Percentiles rank a stretch among this genome's conserved stretches.
These are phyloP conservation scores for Neonectria neomacrospora DNA, from an alignment of 2,329 filamentous ascomycete genomes.

Conservation along the genomic window DNA sequence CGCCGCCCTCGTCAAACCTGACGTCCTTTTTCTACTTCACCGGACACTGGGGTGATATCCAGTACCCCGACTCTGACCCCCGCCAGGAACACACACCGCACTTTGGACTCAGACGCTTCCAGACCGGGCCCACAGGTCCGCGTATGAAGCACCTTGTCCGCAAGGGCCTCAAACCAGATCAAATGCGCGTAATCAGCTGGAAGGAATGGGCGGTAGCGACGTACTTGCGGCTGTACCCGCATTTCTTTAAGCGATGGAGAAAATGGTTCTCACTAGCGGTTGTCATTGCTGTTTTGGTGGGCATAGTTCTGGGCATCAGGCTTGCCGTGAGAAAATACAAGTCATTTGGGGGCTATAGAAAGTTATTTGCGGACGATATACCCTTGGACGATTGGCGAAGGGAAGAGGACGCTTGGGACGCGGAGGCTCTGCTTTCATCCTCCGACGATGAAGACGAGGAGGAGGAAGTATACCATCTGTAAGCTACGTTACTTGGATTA, in stretches of 20 bases:
- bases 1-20: conserved; percentile 37
- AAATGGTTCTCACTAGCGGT: conserved; percentile 42
- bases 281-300: conserved; percentile 24
- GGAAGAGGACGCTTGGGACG: conserved; percentile 32
- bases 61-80: conserved; percentile 47
- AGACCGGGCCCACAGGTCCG: conserved; percentile 48
- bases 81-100: conserved; percentile 46
- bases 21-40: conserved; percentile 51
- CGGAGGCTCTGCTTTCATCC: conserved; percentile 29
- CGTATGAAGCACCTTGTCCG: conserved; percentile 48
- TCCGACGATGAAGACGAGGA: conserved; percentile 32
- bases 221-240: conserved; percentile 49
- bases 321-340: conserved; percentile 24
- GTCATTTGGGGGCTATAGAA: conserved; percentile 34
- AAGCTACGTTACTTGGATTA: neutral
- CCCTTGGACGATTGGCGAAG: conserved; percentile 51
- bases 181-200: conserved; percentile 39
- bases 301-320: conserved; percentile 23
- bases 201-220: conserved; percentile 43
- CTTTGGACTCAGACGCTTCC: conserved; percentile 49
- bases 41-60: conserved; percentile 49
- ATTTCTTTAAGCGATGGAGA: conserved; percentile 50
- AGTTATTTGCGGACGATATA: conserved; percentile 40
- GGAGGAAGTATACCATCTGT: neutral
- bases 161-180: conserved; percentile 47